Conservation (phyloP, 768 basidiomycete genomes). For the Collybia sordida region DNA sequence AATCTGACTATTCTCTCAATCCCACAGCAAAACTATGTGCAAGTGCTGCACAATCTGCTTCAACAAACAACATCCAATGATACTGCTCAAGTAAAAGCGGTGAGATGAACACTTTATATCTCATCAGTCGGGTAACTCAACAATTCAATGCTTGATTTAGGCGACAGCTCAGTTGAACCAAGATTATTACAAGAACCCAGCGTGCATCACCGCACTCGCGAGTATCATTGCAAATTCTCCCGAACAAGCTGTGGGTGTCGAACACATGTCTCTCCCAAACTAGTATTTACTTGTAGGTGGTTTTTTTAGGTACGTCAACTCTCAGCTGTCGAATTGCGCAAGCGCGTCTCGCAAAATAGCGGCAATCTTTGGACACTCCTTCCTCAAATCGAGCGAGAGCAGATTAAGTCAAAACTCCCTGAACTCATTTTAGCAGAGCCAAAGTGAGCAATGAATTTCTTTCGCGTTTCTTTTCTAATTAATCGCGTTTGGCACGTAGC, state of each 20-base stretch:
- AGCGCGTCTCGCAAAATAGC: constrained; percentile 81
- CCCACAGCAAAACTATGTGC: constrained; percentile 66
- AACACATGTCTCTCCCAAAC: constrained; percentile 7
- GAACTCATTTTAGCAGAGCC: constrained; percentile 75
- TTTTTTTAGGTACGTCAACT: constrained; percentile 85
- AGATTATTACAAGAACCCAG: constrained; percentile 88
- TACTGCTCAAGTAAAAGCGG: constrained; percentile 85
- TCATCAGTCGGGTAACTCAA: no score
- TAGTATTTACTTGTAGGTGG: constrained; percentile 3
- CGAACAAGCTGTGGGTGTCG: constrained; percentile 71
- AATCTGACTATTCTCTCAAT: constrained; percentile 19
- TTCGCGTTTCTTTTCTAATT: constrained; percentile 9
- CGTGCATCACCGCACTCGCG: constrained; percentile 89
- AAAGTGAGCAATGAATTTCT: constrained; percentile 49
- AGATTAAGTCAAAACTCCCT: constrained; percentile 85
- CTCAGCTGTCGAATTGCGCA: constrained; percentile 94
- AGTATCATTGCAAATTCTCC: constrained; percentile 83
- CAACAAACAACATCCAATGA: constrained; percentile 86
- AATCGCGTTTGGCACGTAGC: constrained; percentile 39
- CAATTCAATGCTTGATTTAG: constrained; percentile 36
- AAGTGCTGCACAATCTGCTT: constrained; percentile 83
- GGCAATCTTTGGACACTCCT: constrained; percentile 81
- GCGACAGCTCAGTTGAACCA: constrained; percentile 90
- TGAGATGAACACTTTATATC: constrained; percentile 36
- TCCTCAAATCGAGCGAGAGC: constrained; percentile 62